These are phyloP conservation scores for Citrus maxima DNA, from an alignment of 345 rosid species.

Conservation along the genomic window DNA sequence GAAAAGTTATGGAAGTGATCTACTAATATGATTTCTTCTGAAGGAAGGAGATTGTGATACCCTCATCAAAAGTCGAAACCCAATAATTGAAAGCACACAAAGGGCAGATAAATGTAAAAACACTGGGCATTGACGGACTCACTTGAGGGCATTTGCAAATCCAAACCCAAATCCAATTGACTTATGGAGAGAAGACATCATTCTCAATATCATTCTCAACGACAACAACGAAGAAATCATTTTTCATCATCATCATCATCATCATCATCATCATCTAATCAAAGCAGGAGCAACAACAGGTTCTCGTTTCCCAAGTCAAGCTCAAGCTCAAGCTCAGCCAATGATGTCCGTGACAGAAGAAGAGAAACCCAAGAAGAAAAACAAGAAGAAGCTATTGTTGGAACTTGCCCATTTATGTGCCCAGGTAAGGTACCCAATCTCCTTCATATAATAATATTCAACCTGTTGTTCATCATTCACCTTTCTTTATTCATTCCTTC, in stretches of 20 bases:
- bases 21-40: too few species aligned
- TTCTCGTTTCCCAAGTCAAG: neutral
- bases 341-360: neutral
- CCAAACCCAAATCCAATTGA: too few species aligned
- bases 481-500: neutral
- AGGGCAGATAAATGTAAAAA: too few species aligned
- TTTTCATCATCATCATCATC: neutral
- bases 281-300: neutral
- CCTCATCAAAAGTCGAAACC: too few species aligned
- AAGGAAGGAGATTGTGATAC: too few species aligned
- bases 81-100: too few species aligned
- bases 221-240: neutral
- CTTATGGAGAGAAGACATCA: neutral
- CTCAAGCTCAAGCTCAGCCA: neutral
- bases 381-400: constrained; percentile 34
- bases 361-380: neutral
- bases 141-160: too few species aligned
- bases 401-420: constrained; percentile 89
- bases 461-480: neutral
- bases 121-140: too few species aligned
- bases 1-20: too few species aligned
- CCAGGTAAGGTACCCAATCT: constrained; percentile 45
- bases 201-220: neutral
- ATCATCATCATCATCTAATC: neutral
- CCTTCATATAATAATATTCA: too few species aligned